Base-by-base conservation (phyloP, 2,329 filamentous ascomycete genomes). In the Venturiaceae sp. region DNA sequence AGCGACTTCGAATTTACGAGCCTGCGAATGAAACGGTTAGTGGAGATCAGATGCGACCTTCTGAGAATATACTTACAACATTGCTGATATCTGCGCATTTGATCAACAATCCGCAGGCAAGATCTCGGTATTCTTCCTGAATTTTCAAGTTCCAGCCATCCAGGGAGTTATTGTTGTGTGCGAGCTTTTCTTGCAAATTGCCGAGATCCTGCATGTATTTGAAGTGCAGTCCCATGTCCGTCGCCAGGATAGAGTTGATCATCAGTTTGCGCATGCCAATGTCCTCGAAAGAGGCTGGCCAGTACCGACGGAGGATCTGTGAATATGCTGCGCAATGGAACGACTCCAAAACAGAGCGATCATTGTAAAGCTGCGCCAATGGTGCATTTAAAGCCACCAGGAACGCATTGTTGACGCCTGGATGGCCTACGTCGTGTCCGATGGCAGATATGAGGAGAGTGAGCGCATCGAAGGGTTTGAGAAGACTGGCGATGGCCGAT, bases 21-120 rank as follows among this genome's bases (percentile, higher is more conserved):
- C 91, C 88, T 92, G 62, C n/a, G 57, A 33, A 54, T 19, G 58
- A 62, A 50, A 47, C 23, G 64, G 67, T 60, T 50, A 52, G 47
- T 55, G 68, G 71, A 66, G 66, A 33, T 53, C 16, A 39, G 16
- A 8, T 16, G 36, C 19, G 11, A 14, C 54, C 39, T 30, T 21
- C 39, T 33, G 39, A 53, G 53, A 53, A 34, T 30, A 33, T 36
- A 86, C 88, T 71, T 80, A 92, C 89, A 71, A 97, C 94, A 70
- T 99, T 99, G 75, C 92, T 96, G 68, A 99, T 97, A 71, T 99
- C 94, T 39, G 94, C 94, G 69, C 94, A 97, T 72, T 99, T 99
- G 74, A 99, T 96, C 60, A 99, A 76, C 59, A 99, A 76, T 14
- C 91, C 91, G 72, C 94, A 97, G n/a, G 87, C 78, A 52, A 97